Evolutionary conservation across 78 protist genomes (phyloP).

Genomic region (Carpediemonas membranifera): DNA sequence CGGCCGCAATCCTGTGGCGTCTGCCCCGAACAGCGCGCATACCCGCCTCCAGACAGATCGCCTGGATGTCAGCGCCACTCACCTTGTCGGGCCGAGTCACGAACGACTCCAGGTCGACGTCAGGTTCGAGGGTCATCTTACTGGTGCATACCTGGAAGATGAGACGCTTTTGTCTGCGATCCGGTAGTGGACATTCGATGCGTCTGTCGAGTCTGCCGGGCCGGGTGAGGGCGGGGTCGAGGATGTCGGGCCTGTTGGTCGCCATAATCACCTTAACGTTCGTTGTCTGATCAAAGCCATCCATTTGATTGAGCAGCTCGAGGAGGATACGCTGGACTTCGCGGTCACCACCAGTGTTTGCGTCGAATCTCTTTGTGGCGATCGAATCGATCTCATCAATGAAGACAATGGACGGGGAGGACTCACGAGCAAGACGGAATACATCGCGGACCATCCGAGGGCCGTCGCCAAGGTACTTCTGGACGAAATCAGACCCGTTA

Average conservation of each 20-base stretch:
- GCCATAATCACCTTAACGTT: conserved; percentile 96
- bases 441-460: conserved; percentile 99
- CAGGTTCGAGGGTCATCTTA: conserved; percentile 93
- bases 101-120: conserved; percentile 97
- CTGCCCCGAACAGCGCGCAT: conserved; percentile 98
- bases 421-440: conserved; percentile 91
- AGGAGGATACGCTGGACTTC: conserved; percentile 97
- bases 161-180: conserved; percentile 94
- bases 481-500: conserved; percentile 99
- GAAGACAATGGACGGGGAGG: conserved; percentile 96
- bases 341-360: conserved; percentile 87
- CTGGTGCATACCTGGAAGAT: conserved; percentile 78
- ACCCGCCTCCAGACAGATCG: conserved; percentile 99
- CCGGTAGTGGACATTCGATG: conserved; percentile 94
- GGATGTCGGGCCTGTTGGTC: conserved; percentile 97
- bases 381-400: conserved; percentile 98
- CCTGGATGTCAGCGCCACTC: conserved; percentile 80
- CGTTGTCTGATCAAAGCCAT: conserved; percentile 93
- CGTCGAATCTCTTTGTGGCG: conserved; percentile 85
- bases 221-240: conserved; percentile 98
- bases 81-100: conserved; percentile 31
- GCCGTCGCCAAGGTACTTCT: conserved; percentile 99
- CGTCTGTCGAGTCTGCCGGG: conserved; percentile 96
- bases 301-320: conserved; percentile 94
- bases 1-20: conserved; percentile 86